phyloP scores from a whole-genome alignment of 805 yeast genomes.

The Suhomyces tanzawaensis region DNA sequence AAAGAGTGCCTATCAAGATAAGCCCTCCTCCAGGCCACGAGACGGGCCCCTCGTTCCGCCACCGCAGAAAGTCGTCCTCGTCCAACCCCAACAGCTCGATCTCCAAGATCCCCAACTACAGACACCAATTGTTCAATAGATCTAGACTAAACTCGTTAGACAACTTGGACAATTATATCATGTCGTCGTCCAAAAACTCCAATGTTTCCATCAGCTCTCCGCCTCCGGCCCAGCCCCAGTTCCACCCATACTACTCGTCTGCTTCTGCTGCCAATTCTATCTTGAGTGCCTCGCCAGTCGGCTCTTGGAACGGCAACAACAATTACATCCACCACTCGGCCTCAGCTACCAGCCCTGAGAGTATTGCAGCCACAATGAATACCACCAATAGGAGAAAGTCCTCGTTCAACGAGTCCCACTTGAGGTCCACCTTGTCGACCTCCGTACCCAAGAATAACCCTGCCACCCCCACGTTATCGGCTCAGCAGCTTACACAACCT shows the following conservation, averaged over 20 bases:
- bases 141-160: conserved; percentile 43
- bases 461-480: conserved; percentile 2
- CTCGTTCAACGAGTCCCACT: conserved; percentile 42
- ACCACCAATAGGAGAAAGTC: conserved; percentile 29
- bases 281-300: conserved; percentile 24
- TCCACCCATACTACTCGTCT: conserved; percentile 7
- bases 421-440: conserved; percentile 41
- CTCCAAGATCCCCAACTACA: conserved; percentile 19
- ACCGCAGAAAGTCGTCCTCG: conserved; percentile 30
- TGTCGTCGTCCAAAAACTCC: conserved; percentile 40
- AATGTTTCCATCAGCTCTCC: conserved; percentile 35
- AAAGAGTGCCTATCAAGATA: conserved; percentile 37
- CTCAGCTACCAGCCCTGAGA: conserved; percentile 10
- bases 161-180: conserved; percentile 40
- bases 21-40: conserved; percentile 34
- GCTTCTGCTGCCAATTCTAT: conserved; percentile 12
- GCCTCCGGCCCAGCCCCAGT: conserved; percentile 17
- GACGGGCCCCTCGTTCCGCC: conserved; percentile 9
- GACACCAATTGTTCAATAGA: conserved; percentile 34
- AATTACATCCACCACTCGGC: conserved; percentile 13
- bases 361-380: conserved; percentile 7
- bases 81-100: conserved; percentile 17
- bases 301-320: conserved; percentile 19
- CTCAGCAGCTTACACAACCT: conserved; percentile 1
- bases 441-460: conserved; percentile 9